A percentile compares a stretch with the other conserved stretches of the same genome.
phyloP scores from a whole-genome alignment of 768 basidiomycete species.

The Tricholoma hemisulphureum region DNA sequence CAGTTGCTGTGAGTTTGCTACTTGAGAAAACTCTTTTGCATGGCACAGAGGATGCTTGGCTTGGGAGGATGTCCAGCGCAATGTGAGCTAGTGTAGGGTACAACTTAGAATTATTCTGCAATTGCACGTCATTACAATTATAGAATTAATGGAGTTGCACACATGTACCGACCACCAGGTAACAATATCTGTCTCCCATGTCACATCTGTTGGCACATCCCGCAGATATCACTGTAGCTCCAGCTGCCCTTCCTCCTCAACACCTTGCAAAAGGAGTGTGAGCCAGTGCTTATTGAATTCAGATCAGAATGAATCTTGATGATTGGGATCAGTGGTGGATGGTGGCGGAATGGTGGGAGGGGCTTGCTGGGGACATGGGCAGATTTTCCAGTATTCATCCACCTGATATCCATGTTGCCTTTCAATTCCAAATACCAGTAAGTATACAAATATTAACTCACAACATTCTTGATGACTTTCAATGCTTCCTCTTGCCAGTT shows the following conservation, averaged over 20 bases:
- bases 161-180: constrained; percentile 14
- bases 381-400: constrained; percentile 4
- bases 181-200: constrained; percentile 14
- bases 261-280: background rate
- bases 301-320: background rate
- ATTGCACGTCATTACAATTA: background rate
- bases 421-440: constrained; percentile 2
- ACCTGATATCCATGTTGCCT: background rate
- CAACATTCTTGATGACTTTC: constrained; percentile 10
- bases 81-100: constrained; percentile 17
- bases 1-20: no score
- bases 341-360: background rate
- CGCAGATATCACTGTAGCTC: constrained; percentile 7
- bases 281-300: background rate
- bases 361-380: no score
- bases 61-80: constrained; percentile 15
- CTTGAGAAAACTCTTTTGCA: no score
- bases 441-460: constrained; percentile 3
- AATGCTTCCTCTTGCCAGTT: no score
- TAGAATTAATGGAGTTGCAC: background rate
- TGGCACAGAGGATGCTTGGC: no score
- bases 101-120: background rate
- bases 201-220: constrained; percentile 8
- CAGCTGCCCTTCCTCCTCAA: constrained; percentile 1
- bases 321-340: background rate